Base-by-base conservation (phyloP, 1,139 yeast genomes). In the Geotrichum klebahnii region DNA sequence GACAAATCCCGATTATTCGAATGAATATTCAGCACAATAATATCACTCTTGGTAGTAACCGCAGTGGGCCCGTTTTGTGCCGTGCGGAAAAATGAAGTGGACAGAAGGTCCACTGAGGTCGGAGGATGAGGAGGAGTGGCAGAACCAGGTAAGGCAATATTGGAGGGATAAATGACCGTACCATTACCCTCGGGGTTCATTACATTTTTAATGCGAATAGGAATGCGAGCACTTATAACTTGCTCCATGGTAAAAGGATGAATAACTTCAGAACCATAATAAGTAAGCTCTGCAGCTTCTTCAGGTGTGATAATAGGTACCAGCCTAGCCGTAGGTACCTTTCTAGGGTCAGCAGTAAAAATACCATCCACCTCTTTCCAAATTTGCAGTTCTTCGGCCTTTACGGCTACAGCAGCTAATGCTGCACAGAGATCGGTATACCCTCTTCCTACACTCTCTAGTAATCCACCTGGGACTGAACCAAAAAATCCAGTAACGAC, bases 351-450 rank as follows among this genome's bases (percentile, higher is more conserved):
- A 1, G 98, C 98, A 0, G 98, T 90, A 72, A 92, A 92, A 41
- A 92, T 92, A 59, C 98, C 98, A 67, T 92, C 98, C 46, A 92
- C 98, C 72, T 92, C 98, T 64, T 92, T 92, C 98, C 98, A 92
- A 45, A 92, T 87, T 71, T 92, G 98, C 52, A 92, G 74, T 69
- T 92, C 98, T 44, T 88, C 95, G 1, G 97, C 97, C 59, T 77
- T 80, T 48, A 84, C 69, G 0, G 97, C 98, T 26, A 92, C 97
- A 0, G 98, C 97, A 38, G 89, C 79, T 63, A 92, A 76, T 0
- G 98, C 98, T 16, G 98, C 98, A 74, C 98, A 92, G 59, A 92
- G 73, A 67, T 92, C 98, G 14, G 98, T 92, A 68, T 92, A 92
- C 24, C 98, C 98, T 66, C 98, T 81, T 39, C 98, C 98, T 53